Percentiles rank a stretch among this genome's conserved stretches.
Conservation (phyloP, 1,284 basidiomycete species). For the Uromyces viciae-fabae region DNA sequence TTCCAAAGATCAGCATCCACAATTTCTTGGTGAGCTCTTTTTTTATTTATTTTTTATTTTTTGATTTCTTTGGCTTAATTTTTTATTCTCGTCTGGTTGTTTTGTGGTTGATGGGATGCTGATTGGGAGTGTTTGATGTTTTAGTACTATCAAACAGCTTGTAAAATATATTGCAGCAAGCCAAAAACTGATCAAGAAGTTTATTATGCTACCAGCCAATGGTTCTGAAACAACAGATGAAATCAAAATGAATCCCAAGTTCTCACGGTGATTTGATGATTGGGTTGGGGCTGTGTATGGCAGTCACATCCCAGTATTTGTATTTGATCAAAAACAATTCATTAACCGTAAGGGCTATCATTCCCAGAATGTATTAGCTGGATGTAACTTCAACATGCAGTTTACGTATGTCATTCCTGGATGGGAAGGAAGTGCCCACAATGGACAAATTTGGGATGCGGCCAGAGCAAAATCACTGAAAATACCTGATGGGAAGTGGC, state of each 20-base stretch:
- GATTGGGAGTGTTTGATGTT: too few species aligned
- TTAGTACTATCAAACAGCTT: background rate
- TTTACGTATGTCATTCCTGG: background rate
- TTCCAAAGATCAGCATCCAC: slow-evolving; percentile 7
- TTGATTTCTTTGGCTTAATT: too few species aligned
- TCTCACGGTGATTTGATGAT: background rate
- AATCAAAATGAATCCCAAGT: too few species aligned
- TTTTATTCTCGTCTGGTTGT: too few species aligned
- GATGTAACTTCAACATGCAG: background rate
- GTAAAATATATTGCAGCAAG: background rate
- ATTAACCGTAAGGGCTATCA: background rate
- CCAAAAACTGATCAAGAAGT: background rate
- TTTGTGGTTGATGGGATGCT: too few species aligned
- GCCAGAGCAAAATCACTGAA: background rate
- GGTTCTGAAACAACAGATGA: too few species aligned
- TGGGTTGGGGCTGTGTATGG: background rate
- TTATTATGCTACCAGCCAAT: too few species aligned
- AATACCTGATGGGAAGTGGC: background rate
- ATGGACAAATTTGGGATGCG: background rate
- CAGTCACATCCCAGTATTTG: background rate
- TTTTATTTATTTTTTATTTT: too few species aligned
- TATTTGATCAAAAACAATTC: background rate
- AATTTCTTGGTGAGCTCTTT: too few species aligned
- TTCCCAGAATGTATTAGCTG: background rate
- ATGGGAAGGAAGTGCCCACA: slow-evolving; percentile 1